phyloP scores from a whole-genome alignment of 2,329 filamentous ascomycete species.

The Pseudocercospora crystallina region DNA sequence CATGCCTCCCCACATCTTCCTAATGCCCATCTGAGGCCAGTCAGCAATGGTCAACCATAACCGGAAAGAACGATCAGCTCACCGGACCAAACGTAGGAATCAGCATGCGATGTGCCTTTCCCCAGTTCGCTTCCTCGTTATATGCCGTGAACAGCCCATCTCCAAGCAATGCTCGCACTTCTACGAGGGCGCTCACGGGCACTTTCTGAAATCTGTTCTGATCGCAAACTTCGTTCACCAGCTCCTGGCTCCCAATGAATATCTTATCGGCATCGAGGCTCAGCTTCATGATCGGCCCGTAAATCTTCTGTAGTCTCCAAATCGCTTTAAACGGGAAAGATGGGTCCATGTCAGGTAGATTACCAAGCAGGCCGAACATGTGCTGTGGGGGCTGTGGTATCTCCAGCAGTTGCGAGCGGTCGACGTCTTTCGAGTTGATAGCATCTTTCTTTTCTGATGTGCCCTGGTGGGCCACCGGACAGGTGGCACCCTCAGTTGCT shows the following conservation, averaged over 20 bases:
- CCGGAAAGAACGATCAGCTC: conserved; percentile 41
- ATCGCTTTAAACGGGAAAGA: conserved; percentile 13
- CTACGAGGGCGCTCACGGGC: conserved; percentile 49
- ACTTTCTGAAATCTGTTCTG: conserved; percentile 57
- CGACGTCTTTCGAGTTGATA: no score
- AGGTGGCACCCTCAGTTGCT: no score
- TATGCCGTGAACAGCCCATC: conserved; percentile 44
- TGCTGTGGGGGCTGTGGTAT: conserved; percentile 25
- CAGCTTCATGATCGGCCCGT: conserved; percentile 25
- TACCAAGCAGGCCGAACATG: conserved; percentile 17
- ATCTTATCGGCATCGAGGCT: conserved; percentile 16
- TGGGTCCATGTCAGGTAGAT: conserved; percentile 21
- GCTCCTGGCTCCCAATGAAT: conserved; percentile 19
- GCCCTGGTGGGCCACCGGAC: no score
- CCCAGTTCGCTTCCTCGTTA: conserved; percentile 42
- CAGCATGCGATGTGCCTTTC: conserved; percentile 43
- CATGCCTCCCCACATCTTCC: conserved; percentile 44
- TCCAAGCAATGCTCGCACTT: conserved; percentile 58
- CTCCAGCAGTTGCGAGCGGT: not conserved
- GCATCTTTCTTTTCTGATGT: no score
- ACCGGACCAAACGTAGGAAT: conserved; percentile 51
- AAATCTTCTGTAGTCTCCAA: conserved; percentile 20
- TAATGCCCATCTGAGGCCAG: not conserved
- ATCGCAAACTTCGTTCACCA: conserved; percentile 42
- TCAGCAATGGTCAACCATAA: not conserved